These are phyloP conservation scores for Mesembryanthemum crystallinum DNA, from an alignment of 148 eudicot genomes.

Conservation along the genomic window DNA sequence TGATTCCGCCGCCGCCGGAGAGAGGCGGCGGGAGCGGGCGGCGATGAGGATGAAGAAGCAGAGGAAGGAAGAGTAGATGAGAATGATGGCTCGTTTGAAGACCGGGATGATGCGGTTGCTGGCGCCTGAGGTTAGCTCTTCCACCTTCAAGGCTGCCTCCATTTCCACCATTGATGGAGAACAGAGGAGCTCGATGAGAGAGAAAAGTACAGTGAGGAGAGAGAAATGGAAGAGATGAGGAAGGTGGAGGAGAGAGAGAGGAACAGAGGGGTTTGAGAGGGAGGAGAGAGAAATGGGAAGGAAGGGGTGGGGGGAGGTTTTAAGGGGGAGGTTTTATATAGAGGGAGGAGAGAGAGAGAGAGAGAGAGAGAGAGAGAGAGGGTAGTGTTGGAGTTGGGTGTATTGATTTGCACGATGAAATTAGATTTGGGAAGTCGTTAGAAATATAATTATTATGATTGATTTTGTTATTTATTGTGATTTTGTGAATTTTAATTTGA, in stretches of 20 bases:
- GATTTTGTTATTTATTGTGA: too few species aligned
- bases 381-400: background rate
- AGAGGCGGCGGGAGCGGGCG: constrained; percentile 25
- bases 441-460: too few species aligned
- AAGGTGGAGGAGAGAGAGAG: background rate
- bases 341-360: background rate
- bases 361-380: too few species aligned
- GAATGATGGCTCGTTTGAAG: constrained; percentile 36
- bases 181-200: constrained; percentile 4
- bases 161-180: constrained; percentile 10
- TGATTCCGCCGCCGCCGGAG: constrained; percentile 32
- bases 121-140: constrained; percentile 94
- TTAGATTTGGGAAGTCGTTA: too few species aligned
- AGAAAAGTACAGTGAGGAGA: background rate
- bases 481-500: too few species aligned
- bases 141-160: constrained; percentile 52
- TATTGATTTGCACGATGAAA: background rate
- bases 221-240: background rate
- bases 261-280: background rate
- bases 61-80: constrained; percentile 66
- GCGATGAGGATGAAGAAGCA: constrained; percentile 48
- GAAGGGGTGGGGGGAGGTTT: too few species aligned
- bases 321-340: background rate
- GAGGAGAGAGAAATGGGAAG: background rate
- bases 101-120: constrained; percentile 84